Evolutionary conservation across 495 filamentous ascomycete species (phyloP), one percentile per base, ranked within the genome.

Genomic region (Podospora pseudopauciseta): DNA sequence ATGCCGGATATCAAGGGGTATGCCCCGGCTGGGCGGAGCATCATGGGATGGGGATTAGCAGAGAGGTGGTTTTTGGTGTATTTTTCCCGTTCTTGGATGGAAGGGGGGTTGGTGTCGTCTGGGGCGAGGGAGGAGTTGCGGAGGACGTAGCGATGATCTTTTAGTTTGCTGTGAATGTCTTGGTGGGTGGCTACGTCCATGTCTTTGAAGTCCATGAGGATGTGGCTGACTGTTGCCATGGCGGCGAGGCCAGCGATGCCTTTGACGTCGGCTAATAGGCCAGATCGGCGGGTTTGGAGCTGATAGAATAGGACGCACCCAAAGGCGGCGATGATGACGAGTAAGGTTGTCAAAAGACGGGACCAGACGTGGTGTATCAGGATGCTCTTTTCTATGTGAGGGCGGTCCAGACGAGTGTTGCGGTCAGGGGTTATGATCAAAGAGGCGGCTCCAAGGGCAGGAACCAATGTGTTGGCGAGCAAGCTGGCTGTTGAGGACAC

Each of bases 161-260:
- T 86, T 19, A 92, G 82, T 68, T 81, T 83, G 66, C 87, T 78
- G 74, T 91, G 90, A 65, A 92, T 92, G 60, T 85, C 80, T 54
- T 85, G 75, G n/a, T 87, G 86, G 2, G 78, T 83, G 7, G 87
- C 89, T 0, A 85, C 84, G 73, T 92, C 90, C 75, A 91, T 83
- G 68, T 88, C 87, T 69, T 87, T 87, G 70, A 92, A 92, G 72
- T 92, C 90, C 76, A 85, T 87, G 67, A 92, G 80, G 76, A 92
- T 91, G 71, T 92, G 90, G 64, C 83, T 84, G 66, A 84, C 85
- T 26, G 86, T 89, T 2, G 90, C 89, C 89, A 92, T 91, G 30
- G 89, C 84, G 18, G 90, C 90, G 13, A 92, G 82, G 26, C 90
- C 90, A 5, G 90, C 89, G 63, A 92, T 90, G 16, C 90, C 90